Conservation (phyloP, 441 rosid species). For the Iberis amara region DNA sequence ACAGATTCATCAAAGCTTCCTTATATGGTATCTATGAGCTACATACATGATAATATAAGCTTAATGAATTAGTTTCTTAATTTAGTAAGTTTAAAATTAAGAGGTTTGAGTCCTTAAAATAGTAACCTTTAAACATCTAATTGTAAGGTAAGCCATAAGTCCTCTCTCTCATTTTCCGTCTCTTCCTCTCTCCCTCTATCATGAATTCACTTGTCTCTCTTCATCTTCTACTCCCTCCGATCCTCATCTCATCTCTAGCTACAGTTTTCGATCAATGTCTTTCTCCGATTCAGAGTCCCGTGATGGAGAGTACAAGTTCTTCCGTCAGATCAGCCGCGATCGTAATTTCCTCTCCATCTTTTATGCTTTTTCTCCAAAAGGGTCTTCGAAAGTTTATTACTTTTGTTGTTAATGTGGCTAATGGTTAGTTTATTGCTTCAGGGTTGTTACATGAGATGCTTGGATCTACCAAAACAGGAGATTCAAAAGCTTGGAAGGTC, state of each 20-base stretch:
- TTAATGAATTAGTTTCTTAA: too few relatives aligned
- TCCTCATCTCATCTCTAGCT: slow-evolving; percentile 6
- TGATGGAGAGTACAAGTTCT: slow-evolving; percentile 54
- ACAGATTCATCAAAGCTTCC: too few relatives aligned
- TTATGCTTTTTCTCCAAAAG: not conserved
- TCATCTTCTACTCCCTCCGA: slow-evolving; percentile 1
- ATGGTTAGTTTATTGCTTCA: slow-evolving; percentile 17
- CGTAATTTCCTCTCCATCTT: slow-evolving; percentile 37
- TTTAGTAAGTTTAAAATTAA: too few relatives aligned
- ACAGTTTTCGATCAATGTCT: slow-evolving; percentile 38
- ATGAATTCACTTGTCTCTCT: slow-evolving; percentile 18
- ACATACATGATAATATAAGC: too few relatives aligned
- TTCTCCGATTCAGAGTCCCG: slow-evolving; percentile 69
- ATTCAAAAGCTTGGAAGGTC: slow-evolving; percentile 86
- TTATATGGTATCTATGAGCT: too few relatives aligned
- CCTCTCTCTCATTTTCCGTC: not conserved
- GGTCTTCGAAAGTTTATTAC: too few relatives aligned
- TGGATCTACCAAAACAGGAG: slow-evolving; percentile 63
- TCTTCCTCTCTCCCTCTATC: slow-evolving; percentile 5
- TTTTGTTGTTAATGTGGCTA: not conserved
- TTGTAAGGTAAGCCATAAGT: too few relatives aligned
- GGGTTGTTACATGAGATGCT: slow-evolving; percentile 85
- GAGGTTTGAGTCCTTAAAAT: too few relatives aligned
- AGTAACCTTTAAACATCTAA: too few relatives aligned
- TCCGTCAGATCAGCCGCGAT: slow-evolving; percentile 72